phyloP scores from a whole-genome alignment of 805 yeast species.

The Cyberlindnera nakhonratchasimensis region DNA sequence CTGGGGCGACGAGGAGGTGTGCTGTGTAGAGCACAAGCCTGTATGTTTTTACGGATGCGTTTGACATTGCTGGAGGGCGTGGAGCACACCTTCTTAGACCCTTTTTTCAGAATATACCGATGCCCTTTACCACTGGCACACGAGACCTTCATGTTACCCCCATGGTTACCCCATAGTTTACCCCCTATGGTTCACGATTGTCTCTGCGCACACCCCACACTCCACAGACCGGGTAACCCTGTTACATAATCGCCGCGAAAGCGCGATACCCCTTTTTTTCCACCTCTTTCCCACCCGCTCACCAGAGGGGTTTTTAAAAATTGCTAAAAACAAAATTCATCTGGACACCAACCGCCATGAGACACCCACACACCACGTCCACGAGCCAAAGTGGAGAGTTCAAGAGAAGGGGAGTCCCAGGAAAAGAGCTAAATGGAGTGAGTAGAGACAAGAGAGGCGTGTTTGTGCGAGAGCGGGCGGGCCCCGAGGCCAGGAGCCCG shows the following conservation, averaged over 20 bases:
- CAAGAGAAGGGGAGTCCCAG: not conserved
- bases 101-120: too few relatives aligned
- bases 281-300: not conserved
- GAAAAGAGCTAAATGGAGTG: constrained; percentile 1
- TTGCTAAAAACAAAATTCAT: constrained; percentile 1
- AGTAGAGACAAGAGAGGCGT: too few relatives aligned
- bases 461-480: too few relatives aligned
- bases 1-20: constrained; percentile 14
- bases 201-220: not conserved
- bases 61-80: not conserved
- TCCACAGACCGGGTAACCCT: not conserved
- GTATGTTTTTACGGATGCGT: constrained; percentile 6
- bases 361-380: constrained; percentile 4
- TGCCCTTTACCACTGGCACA: too few relatives aligned
- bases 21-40: constrained; percentile 9
- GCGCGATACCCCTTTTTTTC: not conserved
- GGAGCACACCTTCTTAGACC: too few relatives aligned
- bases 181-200: not conserved
- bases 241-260: not conserved
- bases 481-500: too few relatives aligned
- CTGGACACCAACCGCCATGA: constrained; percentile 2
- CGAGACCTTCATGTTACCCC: too few relatives aligned
- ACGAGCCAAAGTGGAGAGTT: not conserved
- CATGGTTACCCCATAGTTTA: too few relatives aligned
- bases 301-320: not conserved